Evolutionary conservation across 495 filamentous ascomycete genomes (phyloP).

Genomic region (Penicillium odoratum): DNA sequence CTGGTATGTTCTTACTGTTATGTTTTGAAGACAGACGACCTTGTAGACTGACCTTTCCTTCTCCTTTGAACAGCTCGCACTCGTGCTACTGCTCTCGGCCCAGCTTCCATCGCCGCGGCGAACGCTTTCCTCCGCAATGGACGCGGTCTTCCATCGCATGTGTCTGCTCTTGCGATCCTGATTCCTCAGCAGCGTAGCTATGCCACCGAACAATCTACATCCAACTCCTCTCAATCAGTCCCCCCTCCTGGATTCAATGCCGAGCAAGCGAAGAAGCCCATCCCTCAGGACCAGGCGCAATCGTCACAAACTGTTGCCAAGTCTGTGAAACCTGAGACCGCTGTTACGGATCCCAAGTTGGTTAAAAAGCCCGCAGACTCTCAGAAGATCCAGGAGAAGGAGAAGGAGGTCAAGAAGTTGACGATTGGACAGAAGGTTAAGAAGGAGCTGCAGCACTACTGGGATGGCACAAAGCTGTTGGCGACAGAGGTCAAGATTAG

Average conservation of each 20-base stretch:
- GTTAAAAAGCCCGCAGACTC: constrained; percentile 46
- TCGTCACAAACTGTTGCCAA: constrained; percentile 29
- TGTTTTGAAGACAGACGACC: neutral
- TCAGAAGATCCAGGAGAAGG: constrained; percentile 56
- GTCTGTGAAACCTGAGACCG: constrained; percentile 43
- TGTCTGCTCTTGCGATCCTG: constrained; percentile 64
- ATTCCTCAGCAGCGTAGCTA: constrained; percentile 60
- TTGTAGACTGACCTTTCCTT: constrained; percentile 12
- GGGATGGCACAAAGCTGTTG: constrained; percentile 98
- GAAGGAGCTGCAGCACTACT: constrained; percentile 89
- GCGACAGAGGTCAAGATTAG: constrained; percentile 92
- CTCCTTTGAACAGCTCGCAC: constrained; percentile 31
- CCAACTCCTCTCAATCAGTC: constrained; percentile 53
- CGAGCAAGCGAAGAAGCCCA: constrained; percentile 85
- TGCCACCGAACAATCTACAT: constrained; percentile 69
- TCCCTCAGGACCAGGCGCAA: constrained; percentile 51
- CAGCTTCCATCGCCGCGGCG: constrained; percentile 35
- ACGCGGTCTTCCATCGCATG: constrained; percentile 57
- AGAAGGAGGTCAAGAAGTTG: constrained; percentile 81
- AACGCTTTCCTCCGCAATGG: constrained; percentile 58
- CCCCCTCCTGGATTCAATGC: constrained; percentile 95
- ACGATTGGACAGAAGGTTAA: constrained; percentile 90
- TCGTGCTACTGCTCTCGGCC: constrained; percentile 37
- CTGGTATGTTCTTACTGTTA: constrained; percentile 24
- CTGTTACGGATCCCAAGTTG: constrained; percentile 44